Percentiles rank a stretch among this genome's conserved stretches.
Conservation (phyloP, 306 rosid genomes). For the Benincasa hispida region DNA sequence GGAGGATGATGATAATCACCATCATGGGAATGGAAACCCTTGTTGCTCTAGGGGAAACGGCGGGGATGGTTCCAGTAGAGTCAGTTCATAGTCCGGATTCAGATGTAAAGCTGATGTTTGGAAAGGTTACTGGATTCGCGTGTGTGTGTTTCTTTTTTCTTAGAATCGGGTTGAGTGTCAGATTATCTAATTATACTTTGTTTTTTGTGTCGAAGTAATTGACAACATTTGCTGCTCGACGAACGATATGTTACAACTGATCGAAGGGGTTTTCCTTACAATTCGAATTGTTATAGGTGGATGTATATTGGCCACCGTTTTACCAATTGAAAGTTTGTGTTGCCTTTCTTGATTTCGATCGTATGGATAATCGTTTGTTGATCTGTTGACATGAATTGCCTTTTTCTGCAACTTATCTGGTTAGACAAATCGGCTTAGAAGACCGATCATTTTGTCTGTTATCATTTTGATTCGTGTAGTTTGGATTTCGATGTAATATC, state of each 20-base stretch:
- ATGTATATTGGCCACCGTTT: not conserved
- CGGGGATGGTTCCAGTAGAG: constrained; percentile 29
- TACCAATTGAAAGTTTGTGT: not conserved
- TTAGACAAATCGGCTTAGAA: not conserved
- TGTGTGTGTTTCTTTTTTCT: not conserved
- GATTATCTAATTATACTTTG: not conserved
- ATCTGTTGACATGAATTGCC: not conserved
- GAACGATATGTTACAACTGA: not conserved
- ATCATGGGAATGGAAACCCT: constrained; percentile 13
- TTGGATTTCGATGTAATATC: not conserved
- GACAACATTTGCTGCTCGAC: not conserved
- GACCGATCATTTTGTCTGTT: not conserved
- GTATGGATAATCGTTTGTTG: not conserved
- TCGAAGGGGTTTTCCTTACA: not conserved
- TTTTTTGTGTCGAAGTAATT: too few species aligned
- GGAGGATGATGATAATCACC: constrained; percentile 30
- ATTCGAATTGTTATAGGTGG: not conserved
- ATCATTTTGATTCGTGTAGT: not conserved
- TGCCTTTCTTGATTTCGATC: not conserved
- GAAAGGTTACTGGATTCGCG: not conserved
- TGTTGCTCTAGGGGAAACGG: constrained; percentile 32
- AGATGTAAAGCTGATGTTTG: not conserved
- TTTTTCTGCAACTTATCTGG: not conserved
- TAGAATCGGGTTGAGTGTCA: not conserved
- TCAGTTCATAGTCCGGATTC: constrained; percentile 1